phyloP scores from a whole-genome alignment of 108 stramenopile species.

The Epithemia pelagica region DNA sequence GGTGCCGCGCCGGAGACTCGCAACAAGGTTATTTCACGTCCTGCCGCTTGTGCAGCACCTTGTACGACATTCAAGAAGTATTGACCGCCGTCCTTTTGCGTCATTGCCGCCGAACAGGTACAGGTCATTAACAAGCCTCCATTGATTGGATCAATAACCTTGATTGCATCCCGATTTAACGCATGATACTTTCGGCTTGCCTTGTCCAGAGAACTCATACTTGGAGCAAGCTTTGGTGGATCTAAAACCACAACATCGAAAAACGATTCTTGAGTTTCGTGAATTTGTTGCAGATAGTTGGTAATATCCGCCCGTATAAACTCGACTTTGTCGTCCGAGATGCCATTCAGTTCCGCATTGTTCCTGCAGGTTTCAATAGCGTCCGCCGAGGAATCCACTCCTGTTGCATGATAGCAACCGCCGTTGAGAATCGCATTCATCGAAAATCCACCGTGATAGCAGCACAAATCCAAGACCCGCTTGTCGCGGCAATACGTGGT shows the following conservation, averaged over 20 bases:
- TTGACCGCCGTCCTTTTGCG: constrained; percentile 83
- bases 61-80: constrained; percentile 72
- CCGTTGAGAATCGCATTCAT: constrained; percentile 69
- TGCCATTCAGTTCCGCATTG: constrained; percentile 75
- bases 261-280: background rate
- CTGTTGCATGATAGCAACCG: constrained; percentile 41
- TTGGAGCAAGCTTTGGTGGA: constrained; percentile 93
- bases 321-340: constrained; percentile 29
- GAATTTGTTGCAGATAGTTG: constrained; percentile 52
- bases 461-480: constrained; percentile 79
- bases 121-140: constrained; percentile 92
- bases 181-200: constrained; percentile 84
- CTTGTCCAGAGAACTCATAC: constrained; percentile 43
- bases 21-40: constrained; percentile 55
- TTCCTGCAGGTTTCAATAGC: constrained; percentile 63
- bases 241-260: constrained; percentile 88
- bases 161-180: constrained; percentile 85
- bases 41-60: constrained; percentile 58
- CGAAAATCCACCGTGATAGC: constrained; percentile 86
- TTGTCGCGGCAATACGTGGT: constrained; percentile 45
- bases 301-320: constrained; percentile 78
- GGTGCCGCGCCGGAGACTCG: constrained; percentile 66
- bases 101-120: constrained; percentile 93
- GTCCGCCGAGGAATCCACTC: constrained; percentile 82
- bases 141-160: constrained; percentile 41